Conservation (phyloP, 2,329 filamentous ascomycete species). For the Dichotomopilus funicola region DNA sequence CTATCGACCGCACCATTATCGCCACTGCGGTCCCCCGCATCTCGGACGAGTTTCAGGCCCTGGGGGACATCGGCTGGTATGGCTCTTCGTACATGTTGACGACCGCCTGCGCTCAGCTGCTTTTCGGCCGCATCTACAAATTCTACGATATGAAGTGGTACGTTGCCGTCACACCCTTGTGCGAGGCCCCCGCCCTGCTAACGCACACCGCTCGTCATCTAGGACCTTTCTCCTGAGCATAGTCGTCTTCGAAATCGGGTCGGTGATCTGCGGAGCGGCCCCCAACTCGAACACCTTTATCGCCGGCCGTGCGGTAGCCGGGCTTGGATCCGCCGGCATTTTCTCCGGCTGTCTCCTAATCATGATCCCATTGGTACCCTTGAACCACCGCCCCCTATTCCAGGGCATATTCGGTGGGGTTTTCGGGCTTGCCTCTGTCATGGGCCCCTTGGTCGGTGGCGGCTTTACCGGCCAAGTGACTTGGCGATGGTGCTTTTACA, state of each 20-base stretch:
- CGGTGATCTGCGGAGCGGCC: constrained; percentile 48
- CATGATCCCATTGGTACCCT: constrained; percentile 52
- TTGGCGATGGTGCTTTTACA: constrained; percentile 55
- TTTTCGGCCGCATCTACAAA: constrained; percentile 49
- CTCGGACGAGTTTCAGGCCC: constrained; percentile 50
- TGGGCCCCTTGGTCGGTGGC: constrained; percentile 49
- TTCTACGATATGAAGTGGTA: constrained; percentile 46
- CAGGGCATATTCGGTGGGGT: constrained; percentile 49
- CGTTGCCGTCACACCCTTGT: constrained; percentile 16
- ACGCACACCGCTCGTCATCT: neutral
- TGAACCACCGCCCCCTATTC: constrained; percentile 54
- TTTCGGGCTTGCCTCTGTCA: constrained; percentile 48
- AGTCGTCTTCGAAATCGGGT: constrained; percentile 49
- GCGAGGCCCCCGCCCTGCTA: neutral
- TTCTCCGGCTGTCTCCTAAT: constrained; percentile 52
- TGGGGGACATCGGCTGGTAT: constrained; percentile 60
- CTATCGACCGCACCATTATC: constrained; percentile 52
- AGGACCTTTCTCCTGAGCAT: constrained; percentile 43
- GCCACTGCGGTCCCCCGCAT: constrained; percentile 49
- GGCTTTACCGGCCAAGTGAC: constrained; percentile 42
- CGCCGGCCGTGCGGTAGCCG: constrained; percentile 50
- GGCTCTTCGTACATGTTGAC: constrained; percentile 56
- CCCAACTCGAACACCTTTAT: constrained; percentile 49
- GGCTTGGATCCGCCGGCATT: constrained; percentile 50
- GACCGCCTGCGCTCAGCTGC: constrained; percentile 47